Conservation (phyloP, 2,329 filamentous ascomycete species). For the Zymoseptoria passerinii region DNA sequence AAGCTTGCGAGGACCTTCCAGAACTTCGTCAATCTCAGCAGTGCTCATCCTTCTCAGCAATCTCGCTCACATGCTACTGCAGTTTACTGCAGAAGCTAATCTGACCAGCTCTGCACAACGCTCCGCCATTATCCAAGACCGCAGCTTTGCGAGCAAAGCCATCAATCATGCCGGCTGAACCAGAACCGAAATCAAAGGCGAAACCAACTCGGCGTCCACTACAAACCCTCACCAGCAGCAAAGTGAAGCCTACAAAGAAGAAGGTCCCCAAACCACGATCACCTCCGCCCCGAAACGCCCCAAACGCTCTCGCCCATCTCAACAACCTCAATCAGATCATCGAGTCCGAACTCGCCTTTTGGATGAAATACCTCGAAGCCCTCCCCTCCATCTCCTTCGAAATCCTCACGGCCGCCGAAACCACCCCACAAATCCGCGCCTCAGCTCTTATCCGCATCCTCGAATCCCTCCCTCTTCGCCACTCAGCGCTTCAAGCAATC, state of each 20-base stretch:
- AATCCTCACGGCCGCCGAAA: neutral
- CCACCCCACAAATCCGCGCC: neutral
- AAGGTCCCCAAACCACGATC: neutral
- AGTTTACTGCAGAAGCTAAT: neutral
- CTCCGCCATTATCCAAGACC: neutral
- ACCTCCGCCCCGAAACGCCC: neutral
- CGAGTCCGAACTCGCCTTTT: conserved; percentile 5
- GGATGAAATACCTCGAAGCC: conserved; percentile 7
- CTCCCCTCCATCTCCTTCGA: neutral
- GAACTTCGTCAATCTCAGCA: neutral
- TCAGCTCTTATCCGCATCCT: conserved; percentile 7
- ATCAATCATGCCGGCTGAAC: neutral
- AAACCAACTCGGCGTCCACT: neutral
- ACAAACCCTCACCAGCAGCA: neutral
- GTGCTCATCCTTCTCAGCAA: neutral
- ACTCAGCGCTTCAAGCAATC: conserved; percentile 4
- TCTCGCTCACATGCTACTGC: neutral
- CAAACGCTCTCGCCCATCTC: neutral
- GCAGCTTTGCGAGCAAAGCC: neutral
- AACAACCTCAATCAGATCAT: conserved; percentile 3
- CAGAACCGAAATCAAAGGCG: neutral
- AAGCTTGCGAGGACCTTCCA: neutral
- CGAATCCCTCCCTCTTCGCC: conserved; percentile 9
- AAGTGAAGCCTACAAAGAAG: neutral
- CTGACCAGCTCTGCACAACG: neutral